Evolutionary conservation across 2,329 filamentous ascomycete species (phyloP), one percentile per base, ranked within the genome.

Genomic region (Gnomoniopsis smithogilvyi): DNA sequence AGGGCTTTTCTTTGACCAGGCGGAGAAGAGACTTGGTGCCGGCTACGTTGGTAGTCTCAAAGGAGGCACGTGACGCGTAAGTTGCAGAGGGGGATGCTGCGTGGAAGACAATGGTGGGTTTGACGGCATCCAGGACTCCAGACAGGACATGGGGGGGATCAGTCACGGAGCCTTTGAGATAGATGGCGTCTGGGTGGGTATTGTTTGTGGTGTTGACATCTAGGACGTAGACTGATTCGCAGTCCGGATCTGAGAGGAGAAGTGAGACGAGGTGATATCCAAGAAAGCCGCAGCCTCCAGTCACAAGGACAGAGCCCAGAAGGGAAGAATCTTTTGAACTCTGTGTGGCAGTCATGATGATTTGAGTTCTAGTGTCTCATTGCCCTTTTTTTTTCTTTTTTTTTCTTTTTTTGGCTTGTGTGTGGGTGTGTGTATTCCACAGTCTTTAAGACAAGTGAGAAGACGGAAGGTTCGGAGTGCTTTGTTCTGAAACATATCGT

Each of bases 271-370:
- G 62, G 54, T 72, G 65, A 38, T 66, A 70, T 2, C 72, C 71
- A 1, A 74, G 46, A 26, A 71, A 74, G 12, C 72, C 70, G 45
- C 69, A 71, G 34, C 72, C 72, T 55, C 72, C 72, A 1, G 68
- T 64, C 8, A 74, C 66, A 14, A 70, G 63, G n/a, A 64, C 64
- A 6, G 48, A 22, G 22, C 57, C 60, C 30, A 65, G 57, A 7
- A 60, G 50, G 2, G 54, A 59, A n/a, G 34, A 2, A 12, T 30
- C n/a, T 43, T 22, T 52, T 22, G 50, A 22, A 19, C n/a, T 8
- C n/a, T 19, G 17, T 17, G 14, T 38, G 17, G 4, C 19, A 10
- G 49, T 22, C 19, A 41, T 51, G 34, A 41, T 38, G 33, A 21
- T 7, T 15, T 6, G 7, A n/a, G 17, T n/a, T n/a, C n/a, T n/a